Conservation (phyloP, 2,329 filamentous ascomycete species). For the Beauveria sp. region DNA sequence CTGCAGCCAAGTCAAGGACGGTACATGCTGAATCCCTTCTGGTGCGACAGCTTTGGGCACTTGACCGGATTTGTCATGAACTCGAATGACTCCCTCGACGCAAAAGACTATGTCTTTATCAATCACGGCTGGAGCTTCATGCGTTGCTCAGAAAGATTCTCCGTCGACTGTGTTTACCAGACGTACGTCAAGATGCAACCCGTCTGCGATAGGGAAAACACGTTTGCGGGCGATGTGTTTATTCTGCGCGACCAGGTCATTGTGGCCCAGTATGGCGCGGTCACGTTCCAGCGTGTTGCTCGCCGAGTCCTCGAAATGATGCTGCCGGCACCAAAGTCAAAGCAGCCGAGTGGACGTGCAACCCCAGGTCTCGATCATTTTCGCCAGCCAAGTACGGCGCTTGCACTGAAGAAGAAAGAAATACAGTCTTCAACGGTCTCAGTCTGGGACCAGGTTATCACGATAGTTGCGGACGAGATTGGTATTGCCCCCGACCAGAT, state of each 20-base stretch:
- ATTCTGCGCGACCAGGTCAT: constrained; percentile 44
- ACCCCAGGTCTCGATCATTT: not conserved
- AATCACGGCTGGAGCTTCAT: constrained; percentile 50
- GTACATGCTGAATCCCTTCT: constrained; percentile 38
- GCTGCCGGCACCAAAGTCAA: constrained; percentile 29
- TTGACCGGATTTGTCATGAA: constrained; percentile 52
- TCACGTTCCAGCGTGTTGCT: constrained; percentile 60
- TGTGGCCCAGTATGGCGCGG: constrained; percentile 41
- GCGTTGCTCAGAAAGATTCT: constrained; percentile 38
- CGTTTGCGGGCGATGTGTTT: constrained; percentile 45
- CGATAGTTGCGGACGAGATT: not conserved
- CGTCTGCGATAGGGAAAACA: constrained; percentile 27
- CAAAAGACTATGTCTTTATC: constrained; percentile 44
- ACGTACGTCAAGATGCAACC: constrained; percentile 51
- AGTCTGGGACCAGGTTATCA: not conserved
- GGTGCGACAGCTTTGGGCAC: constrained; percentile 48
- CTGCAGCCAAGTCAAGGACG: too few relatives aligned
- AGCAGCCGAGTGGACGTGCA: not conserved
- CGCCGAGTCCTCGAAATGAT: constrained; percentile 59
- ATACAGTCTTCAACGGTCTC: not conserved
- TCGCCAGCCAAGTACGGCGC: not conserved
- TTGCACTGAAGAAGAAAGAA: not conserved
- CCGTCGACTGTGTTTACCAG: constrained; percentile 30
- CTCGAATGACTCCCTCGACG: constrained; percentile 45
- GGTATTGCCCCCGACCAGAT: not conserved